These are phyloP conservation scores for Onygenales sp. DNA, from an alignment of 2,329 filamentous ascomycete species.

Conservation along the genomic window DNA sequence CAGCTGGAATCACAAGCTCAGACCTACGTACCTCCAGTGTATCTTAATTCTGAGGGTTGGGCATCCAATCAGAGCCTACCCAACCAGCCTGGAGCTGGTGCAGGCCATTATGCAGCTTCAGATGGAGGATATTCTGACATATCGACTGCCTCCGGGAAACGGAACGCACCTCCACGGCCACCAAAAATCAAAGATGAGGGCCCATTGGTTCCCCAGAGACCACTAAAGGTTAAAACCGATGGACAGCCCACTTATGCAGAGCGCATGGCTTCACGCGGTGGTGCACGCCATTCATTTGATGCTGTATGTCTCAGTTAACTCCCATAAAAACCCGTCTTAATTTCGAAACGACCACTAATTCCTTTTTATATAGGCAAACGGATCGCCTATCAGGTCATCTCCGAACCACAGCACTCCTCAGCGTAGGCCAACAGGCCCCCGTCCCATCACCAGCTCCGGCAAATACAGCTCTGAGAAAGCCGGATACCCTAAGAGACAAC, in stretches of 20 bases:
- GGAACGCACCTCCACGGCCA: conserved; percentile 38
- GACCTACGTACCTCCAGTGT: conserved; percentile 36
- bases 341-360: background rate
- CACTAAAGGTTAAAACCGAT: conserved; percentile 29
- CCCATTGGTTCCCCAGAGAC: conserved; percentile 47
- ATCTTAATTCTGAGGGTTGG: conserved; percentile 37
- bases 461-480: conserved; percentile 15
- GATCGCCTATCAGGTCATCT: conserved; percentile 21
- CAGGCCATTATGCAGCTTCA: conserved; percentile 37
- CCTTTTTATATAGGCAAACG: conserved; percentile 10
- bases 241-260: conserved; percentile 30
- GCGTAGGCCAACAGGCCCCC: conserved; percentile 40
- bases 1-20: conserved; percentile 53
- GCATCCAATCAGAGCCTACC: conserved; percentile 33
- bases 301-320: conserved; percentile 15
- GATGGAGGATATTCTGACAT: conserved; percentile 37
- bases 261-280: conserved; percentile 29
- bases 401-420: conserved; percentile 22
- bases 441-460: conserved; percentile 31
- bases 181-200: conserved; percentile 48
- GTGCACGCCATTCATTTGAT: conserved; percentile 17
- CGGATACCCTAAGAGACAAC: conserved; percentile 15
- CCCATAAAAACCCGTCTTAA: background rate
- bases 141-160: conserved; percentile 24
- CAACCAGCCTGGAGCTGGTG: conserved; percentile 25